phyloP scores from a whole-genome alignment of 768 basidiomycete species.

The Trametes coccinea region DNA sequence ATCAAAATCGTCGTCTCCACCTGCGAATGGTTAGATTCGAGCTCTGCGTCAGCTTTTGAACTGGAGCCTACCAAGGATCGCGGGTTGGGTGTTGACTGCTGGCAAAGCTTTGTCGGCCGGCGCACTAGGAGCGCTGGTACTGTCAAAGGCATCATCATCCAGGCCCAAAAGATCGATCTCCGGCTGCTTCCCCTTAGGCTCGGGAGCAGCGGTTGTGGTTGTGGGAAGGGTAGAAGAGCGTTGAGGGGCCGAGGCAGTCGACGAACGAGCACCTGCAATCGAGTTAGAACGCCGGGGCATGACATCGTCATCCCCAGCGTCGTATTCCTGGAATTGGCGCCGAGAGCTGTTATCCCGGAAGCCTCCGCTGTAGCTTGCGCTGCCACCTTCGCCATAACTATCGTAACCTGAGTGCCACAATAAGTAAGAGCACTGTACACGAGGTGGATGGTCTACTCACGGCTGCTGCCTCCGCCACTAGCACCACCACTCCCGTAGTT shows the following conservation, averaged over 20 bases:
- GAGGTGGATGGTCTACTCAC: constrained; percentile 6
- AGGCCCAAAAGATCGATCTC: constrained; percentile 78
- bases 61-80: constrained; percentile 16
- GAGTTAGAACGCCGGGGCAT: constrained; percentile 42
- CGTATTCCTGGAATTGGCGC: constrained; percentile 87
- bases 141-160: constrained; percentile 56
- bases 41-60: not conserved
- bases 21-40: not conserved
- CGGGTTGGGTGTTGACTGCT: constrained; percentile 34
- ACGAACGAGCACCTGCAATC: constrained; percentile 34
- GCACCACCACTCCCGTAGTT: constrained; percentile 38
- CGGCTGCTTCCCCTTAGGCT: constrained; percentile 44
- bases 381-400: not conserved
- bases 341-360: constrained; percentile 62
- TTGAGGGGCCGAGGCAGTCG: constrained; percentile 37
- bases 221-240: constrained; percentile 41
- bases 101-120: constrained; percentile 55
- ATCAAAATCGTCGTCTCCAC: constrained; percentile 76
- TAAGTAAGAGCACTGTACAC: not conserved
- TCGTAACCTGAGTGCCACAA: not conserved
- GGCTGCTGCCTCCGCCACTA: constrained; percentile 34
- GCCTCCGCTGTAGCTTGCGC: constrained; percentile 34
- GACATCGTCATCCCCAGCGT: constrained; percentile 88
- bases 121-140: constrained; percentile 28
- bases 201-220: constrained; percentile 28